Conservation (phyloP, 805 yeast genomes). For the Millerago galiae region DNA sequence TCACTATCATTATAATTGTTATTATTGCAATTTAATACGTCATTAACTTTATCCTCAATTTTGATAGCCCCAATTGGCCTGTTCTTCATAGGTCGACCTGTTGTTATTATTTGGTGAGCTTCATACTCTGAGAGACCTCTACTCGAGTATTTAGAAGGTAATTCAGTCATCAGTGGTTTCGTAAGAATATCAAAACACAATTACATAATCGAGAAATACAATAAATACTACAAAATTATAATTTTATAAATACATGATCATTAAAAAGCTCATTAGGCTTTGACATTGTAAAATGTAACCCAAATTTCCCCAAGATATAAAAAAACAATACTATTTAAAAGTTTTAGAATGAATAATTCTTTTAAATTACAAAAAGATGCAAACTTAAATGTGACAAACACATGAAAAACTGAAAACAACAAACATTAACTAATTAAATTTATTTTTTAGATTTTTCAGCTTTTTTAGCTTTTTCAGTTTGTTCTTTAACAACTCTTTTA, state of each 20-base stretch:
- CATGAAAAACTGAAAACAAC: background rate
- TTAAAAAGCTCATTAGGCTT: background rate
- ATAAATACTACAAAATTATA: background rate
- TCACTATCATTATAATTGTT: slow-evolving; percentile 15
- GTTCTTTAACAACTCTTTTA: slow-evolving; percentile 97
- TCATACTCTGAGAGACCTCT: slow-evolving; percentile 16
- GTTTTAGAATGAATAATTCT: background rate
- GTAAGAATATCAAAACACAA: background rate
- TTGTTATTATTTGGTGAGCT: slow-evolving; percentile 13
- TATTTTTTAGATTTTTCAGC: too few relatives aligned
- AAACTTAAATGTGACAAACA: background rate
- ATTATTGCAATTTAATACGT: slow-evolving; percentile 6
- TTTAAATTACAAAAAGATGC: background rate
- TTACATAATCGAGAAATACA: background rate
- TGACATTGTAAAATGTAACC: background rate
- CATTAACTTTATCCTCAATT: slow-evolving; percentile 20
- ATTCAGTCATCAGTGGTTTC: slow-evolving; percentile 6
- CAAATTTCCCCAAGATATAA: background rate
- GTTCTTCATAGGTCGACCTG: slow-evolving; percentile 12
- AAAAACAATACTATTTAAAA: background rate
- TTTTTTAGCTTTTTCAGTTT: slow-evolving; percentile 80
- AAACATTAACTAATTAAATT: too few relatives aligned
- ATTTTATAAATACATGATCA: slow-evolving; percentile 3
- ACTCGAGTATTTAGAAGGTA: slow-evolving; percentile 22
- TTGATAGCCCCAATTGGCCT: slow-evolving; percentile 21